Percentiles rank a stretch among this genome's conserved stretches.
Conservation (phyloP, 768 basidiomycete genomes). For the Chiua virens region DNA sequence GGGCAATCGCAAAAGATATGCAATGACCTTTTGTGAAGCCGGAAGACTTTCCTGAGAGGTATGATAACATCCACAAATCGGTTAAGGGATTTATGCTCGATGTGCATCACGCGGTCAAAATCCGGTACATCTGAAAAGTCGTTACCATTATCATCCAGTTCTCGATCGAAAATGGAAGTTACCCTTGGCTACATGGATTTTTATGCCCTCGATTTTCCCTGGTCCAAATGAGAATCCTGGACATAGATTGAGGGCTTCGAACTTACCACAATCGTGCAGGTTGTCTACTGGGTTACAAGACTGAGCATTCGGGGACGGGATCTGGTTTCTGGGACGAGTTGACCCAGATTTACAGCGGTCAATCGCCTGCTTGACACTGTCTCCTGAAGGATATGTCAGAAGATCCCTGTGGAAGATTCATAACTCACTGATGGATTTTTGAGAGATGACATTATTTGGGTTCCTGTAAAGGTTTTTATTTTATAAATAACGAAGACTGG, state of each 20-base stretch:
- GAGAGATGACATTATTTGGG: too few species aligned
- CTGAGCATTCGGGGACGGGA: conserved; percentile 65
- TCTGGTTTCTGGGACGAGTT: conserved; percentile 56
- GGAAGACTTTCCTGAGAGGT: conserved; percentile 66
- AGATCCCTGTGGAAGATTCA: background rate
- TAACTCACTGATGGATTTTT: too few species aligned
- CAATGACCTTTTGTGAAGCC: conserved; percentile 63
- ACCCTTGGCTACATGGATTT: conserved; percentile 63
- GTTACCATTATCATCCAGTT: background rate
- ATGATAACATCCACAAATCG: conserved; percentile 70
- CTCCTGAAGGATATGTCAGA: conserved; percentile 31
- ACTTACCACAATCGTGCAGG: conserved; percentile 53
- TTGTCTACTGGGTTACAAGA: conserved; percentile 70
- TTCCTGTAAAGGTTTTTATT: too few species aligned
- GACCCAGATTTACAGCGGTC: conserved; percentile 66
- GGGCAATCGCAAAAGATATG: conserved; percentile 81
- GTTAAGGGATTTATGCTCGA: conserved; percentile 50
- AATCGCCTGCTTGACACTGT: conserved; percentile 66
- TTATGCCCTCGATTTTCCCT: conserved; percentile 58
- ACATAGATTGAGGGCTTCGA: background rate
- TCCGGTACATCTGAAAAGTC: conserved; percentile 37
- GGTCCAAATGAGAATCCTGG: background rate
- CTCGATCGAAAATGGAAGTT: background rate
- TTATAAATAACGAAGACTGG: too few species aligned
- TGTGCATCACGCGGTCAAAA: conserved; percentile 42